Evolutionary conservation across 192 early-diverging fungal genomes (phyloP).

Genomic region (Umbelopsis vinacea): DNA sequence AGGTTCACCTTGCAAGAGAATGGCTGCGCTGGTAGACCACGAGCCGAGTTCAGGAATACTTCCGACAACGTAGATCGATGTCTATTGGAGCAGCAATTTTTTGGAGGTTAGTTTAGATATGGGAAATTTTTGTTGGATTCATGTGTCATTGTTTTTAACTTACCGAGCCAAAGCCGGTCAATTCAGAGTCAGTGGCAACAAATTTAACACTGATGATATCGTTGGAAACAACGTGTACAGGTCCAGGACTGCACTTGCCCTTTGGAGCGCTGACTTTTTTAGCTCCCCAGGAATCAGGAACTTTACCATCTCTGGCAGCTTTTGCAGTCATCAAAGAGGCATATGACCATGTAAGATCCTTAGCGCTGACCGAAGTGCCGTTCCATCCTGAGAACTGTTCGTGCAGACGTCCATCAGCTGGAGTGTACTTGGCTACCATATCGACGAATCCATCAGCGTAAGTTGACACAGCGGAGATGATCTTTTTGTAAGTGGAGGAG

Average conservation of each 20-base stretch:
- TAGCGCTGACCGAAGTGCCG: constrained; percentile 11
- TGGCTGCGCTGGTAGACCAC: constrained; percentile 4
- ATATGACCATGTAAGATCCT: constrained; percentile 18
- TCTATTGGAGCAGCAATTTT: background rate
- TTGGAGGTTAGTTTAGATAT: background rate
- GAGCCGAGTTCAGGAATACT: constrained; percentile 6
- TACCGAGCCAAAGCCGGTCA: constrained; percentile 10
- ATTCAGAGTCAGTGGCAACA: background rate
- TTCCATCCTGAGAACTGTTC: constrained; percentile 20
- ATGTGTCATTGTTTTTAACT: background rate
- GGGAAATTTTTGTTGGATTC: background rate
- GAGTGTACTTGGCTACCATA: constrained; percentile 2
- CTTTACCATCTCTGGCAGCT: background rate
- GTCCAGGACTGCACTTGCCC: background rate
- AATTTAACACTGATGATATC: constrained; percentile 16
- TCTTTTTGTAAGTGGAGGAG: constrained; percentile 8
- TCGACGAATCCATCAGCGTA: constrained; percentile 16
- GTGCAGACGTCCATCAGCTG: background rate
- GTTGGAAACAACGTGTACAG: background rate
- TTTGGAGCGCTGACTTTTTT: background rate
- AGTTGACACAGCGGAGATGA: background rate
- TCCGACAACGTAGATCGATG: background rate
- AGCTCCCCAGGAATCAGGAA: constrained; percentile 16
- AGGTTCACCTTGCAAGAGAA: background rate
- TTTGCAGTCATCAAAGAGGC: background rate